These are phyloP conservation scores for Phanerodontia chrysosporium DNA, from an alignment of 768 basidiomycete species.

Conservation along the genomic window DNA sequence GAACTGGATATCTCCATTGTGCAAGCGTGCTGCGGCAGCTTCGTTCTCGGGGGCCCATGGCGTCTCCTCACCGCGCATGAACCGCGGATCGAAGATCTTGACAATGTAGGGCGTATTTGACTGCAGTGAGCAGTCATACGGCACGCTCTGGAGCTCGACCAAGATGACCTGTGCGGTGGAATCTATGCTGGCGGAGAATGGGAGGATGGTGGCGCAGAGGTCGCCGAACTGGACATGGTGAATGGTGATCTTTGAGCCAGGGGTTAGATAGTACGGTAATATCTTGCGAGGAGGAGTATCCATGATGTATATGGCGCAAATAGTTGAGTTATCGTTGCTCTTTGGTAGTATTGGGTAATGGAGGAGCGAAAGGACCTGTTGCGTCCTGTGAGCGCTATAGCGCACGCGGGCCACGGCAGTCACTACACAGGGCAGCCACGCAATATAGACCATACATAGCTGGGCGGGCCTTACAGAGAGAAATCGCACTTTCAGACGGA, in stretches of 20 bases:
- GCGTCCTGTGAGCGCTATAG: too few species aligned
- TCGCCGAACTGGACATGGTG: background rate
- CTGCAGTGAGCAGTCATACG: background rate
- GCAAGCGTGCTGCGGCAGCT: background rate
- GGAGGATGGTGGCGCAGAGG: background rate
- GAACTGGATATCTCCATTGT: background rate
- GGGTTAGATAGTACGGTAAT: background rate
- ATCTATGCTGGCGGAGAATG: background rate
- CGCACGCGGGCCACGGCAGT: too few species aligned
- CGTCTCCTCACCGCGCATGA: background rate
- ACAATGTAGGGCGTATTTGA: background rate
- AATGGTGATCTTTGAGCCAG: background rate
- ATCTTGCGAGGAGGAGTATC: too few species aligned
- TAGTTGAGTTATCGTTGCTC: too few species aligned
- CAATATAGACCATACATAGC: too few species aligned
- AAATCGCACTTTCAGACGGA: too few species aligned
- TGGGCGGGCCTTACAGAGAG: too few species aligned
- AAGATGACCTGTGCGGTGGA: background rate
- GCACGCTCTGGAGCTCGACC: background rate
- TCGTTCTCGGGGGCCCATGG: background rate
- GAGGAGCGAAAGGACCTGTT: too few species aligned
- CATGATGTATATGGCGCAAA: too few species aligned
- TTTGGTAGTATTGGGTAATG: too few species aligned
- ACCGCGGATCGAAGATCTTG: background rate
- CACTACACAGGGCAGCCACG: too few species aligned